phyloP scores from a whole-genome alignment of 2,329 filamentous ascomycete species.

The Juglanconis juglandina region DNA sequence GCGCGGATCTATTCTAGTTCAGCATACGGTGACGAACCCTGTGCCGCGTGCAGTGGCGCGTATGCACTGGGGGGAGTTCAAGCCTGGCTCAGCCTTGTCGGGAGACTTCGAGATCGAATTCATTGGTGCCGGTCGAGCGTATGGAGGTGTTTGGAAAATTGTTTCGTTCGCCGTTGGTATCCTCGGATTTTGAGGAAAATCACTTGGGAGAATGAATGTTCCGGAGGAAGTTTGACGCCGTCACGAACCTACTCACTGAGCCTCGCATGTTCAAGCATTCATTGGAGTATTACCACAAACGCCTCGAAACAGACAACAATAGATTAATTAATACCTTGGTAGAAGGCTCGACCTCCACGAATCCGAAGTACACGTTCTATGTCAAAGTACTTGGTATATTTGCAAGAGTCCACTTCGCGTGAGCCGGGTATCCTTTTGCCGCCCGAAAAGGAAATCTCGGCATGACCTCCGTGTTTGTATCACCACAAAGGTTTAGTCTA shows the following conservation, averaged over 20 bases:
- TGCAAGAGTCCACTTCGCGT: not conserved
- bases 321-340: too few relatives aligned
- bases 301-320: too few relatives aligned
- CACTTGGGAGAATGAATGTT: too few relatives aligned
- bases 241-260: too few relatives aligned
- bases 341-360: too few relatives aligned
- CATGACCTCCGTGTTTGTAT: constrained; percentile 10
- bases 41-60: not conserved
- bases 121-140: not conserved
- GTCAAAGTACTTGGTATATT: not conserved
- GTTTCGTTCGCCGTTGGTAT: constrained; percentile 4
- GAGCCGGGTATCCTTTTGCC: not conserved
- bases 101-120: not conserved
- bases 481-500: not conserved
- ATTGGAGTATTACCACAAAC: too few relatives aligned
- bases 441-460: constrained; percentile 17
- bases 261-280: too few relatives aligned
- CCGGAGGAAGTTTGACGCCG: not conserved
- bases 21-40: not conserved
- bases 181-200: too few relatives aligned
- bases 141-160: constrained; percentile 7
- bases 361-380: too few relatives aligned
- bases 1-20: not conserved
- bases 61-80: not conserved
- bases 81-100: not conserved